Evolutionary conservation across 768 basidiomycete species (phyloP), one percentile per base, ranked within the genome.

Genomic region (Agrocybe chaxingu): DNA sequence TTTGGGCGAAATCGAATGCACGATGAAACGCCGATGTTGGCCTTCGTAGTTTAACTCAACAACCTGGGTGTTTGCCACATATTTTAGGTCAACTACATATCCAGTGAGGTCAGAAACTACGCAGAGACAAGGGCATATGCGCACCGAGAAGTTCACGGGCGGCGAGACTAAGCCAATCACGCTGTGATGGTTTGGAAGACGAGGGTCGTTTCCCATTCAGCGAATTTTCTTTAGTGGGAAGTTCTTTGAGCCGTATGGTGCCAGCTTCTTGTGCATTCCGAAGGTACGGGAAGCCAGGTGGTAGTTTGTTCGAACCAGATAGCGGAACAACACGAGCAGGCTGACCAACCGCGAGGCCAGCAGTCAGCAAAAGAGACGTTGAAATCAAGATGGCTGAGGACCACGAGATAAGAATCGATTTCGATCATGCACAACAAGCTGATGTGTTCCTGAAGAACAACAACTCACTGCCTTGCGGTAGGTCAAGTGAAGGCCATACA

Each of bases 401-500:
- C 13, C 39, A 54, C 24, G 31, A 42, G 10, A 49, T 12, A 36
- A 38, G 43, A 45, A 38, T 32, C 24, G 42, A 32, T 52, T 50
- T 42, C 45, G 52, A 48, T 43, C 33, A 38, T 51, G 42, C 30
- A 48, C 48, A 52, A 53, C 52, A 47, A 30, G 43, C 52, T 50
- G 52, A 53, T 43, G 54, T 61, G 48, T 50, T 45, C 51, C 29
- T 46, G 42, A 13, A 48, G 37, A 47, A 45, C 32, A 34, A 48
- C 48, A 52, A 74, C 82, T 60, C 64, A 87, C 89, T 70, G 53
- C 82, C 78, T 45, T 73, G 74, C 24, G 80, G 62, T 48, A 84
- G 47, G 7, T 87, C 85, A 40, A 76, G 59, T 35, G 84, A 86
- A n/a, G 89, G 88, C 89, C 89, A 92, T 57, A 79, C 76, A 41